Percentiles rank a stretch among this genome's conserved stretches.
Conservation (phyloP, 768 basidiomycete genomes). For the Auriculariales sp. region DNA sequence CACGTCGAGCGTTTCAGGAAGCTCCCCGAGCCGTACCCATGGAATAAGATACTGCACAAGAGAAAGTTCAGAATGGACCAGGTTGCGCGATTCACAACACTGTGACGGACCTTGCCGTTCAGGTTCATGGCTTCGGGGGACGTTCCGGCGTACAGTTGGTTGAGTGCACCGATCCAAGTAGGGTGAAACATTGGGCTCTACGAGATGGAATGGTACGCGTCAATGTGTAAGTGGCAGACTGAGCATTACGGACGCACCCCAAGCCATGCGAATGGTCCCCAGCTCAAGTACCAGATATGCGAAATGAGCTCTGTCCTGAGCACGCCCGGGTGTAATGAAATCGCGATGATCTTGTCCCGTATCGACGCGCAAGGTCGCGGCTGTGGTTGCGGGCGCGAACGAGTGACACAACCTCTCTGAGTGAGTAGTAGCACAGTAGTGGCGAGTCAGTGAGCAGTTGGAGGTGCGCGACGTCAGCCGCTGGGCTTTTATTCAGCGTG, state of each 20-base stretch:
- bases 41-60: constrained; percentile 28
- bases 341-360: constrained; percentile 26
- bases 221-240: background rate
- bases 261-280: background rate
- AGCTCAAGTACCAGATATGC: too few species aligned
- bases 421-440: too few species aligned
- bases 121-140: constrained; percentile 16
- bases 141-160: constrained; percentile 25
- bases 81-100: background rate
- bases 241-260: constrained; percentile 5
- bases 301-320: constrained; percentile 16
- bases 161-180: constrained; percentile 20
- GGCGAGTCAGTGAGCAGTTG: too few species aligned
- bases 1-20: constrained; percentile 16
- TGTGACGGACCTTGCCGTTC: constrained; percentile 20
- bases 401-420: too few species aligned
- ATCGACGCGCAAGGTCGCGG: constrained; percentile 23
- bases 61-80: background rate
- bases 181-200: constrained; percentile 17
- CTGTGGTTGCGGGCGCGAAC: constrained; percentile 24
- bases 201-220: background rate
- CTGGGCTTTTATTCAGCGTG: too few species aligned
- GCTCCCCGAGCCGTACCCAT: constrained; percentile 26
- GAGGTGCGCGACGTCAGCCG: too few species aligned
- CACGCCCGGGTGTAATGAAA: constrained; percentile 30